Conservation (phyloP, 768 basidiomycete genomes). For the Pholiota molesta region DNA sequence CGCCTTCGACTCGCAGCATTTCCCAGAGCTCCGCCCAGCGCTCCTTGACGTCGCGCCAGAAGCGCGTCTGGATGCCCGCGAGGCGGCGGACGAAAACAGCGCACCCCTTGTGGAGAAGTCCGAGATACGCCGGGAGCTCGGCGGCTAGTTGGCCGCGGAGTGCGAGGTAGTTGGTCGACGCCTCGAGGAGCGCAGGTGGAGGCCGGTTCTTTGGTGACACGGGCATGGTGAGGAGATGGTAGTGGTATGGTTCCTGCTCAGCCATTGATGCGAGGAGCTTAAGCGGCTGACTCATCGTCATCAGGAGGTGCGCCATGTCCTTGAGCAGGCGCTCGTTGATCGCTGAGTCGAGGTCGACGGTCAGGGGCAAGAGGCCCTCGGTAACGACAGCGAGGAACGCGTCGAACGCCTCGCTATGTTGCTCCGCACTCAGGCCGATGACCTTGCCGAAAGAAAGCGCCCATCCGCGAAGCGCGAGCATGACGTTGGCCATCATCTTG, state of each 20-base stretch:
- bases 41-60: slow-evolving; percentile 62
- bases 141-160: slow-evolving; percentile 70
- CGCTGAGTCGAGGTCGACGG: slow-evolving; percentile 52
- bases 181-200: slow-evolving; percentile 65
- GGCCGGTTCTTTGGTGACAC: slow-evolving; percentile 67
- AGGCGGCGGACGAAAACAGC: slow-evolving; percentile 53
- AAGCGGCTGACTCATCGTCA: slow-evolving; percentile 61
- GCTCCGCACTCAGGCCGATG: slow-evolving; percentile 57
- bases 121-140: slow-evolving; percentile 71
- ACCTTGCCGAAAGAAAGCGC: slow-evolving; percentile 66
- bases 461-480: slow-evolving; percentile 61
- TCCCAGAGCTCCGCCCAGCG: slow-evolving; percentile 87
- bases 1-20: slow-evolving; percentile 71
- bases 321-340: slow-evolving; percentile 59
- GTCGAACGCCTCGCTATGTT: slow-evolving; percentile 64
- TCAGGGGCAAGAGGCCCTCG: slow-evolving; percentile 53
- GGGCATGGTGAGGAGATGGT: slow-evolving; percentile 67
- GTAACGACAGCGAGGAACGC: slow-evolving; percentile 68
- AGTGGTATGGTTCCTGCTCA: slow-evolving; percentile 73
- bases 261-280: slow-evolving; percentile 74
- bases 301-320: slow-evolving; percentile 58
- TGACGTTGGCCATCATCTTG: slow-evolving; percentile 48
- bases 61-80: slow-evolving; percentile 57
- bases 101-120: slow-evolving; percentile 62
- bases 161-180: slow-evolving; percentile 77